Percentiles rank a stretch among this genome's conserved stretches.
Evolutionary conservation across 2,329 filamentous ascomycete genomes (phyloP).

Genomic region (Seiridium unicorne): DNA sequence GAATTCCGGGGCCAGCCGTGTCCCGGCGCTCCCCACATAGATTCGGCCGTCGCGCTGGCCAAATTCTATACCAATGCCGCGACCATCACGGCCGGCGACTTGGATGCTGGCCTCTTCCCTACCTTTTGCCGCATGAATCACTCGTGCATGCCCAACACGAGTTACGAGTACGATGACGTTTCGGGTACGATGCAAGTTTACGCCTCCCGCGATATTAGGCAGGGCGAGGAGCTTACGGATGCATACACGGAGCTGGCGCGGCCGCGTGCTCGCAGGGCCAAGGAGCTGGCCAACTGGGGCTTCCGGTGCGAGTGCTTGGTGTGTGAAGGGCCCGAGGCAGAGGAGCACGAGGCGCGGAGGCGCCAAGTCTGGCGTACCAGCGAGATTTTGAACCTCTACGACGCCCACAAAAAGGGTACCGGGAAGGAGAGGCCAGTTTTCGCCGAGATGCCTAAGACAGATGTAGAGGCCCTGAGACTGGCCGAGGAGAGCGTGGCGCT

Average conservation of each 20-base stretch:
- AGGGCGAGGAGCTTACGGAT: constrained; percentile 2
- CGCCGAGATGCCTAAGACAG: constrained; percentile 5
- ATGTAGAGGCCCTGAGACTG: not conserved
- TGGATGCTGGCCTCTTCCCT: constrained; percentile 4
- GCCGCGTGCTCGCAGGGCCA: not conserved
- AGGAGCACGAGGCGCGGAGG: not conserved
- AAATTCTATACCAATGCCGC: constrained; percentile 4
- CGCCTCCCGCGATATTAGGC: not conserved
- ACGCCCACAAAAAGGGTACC: not conserved
- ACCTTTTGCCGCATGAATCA: constrained; percentile 10
- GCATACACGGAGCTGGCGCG: constrained; percentile 1
- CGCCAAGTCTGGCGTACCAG: constrained; percentile 1
- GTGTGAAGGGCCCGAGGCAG: not conserved
- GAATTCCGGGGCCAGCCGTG: constrained; percentile 1
- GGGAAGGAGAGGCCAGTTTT: constrained; percentile 1
- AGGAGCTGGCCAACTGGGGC: constrained; percentile 1
- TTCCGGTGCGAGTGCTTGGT: constrained; percentile 2
- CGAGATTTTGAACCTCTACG: not conserved
- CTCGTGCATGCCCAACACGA: constrained; percentile 3
- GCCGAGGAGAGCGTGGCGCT: not conserved
- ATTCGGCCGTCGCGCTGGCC: not conserved
- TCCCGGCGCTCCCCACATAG: constrained; percentile 1
- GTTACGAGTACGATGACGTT: not conserved
- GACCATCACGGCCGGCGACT: not conserved
- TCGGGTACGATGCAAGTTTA: constrained; percentile 6